Evolutionary conservation across 257 asterid species (phyloP).

Genomic region (Nemophila menziesii): DNA sequence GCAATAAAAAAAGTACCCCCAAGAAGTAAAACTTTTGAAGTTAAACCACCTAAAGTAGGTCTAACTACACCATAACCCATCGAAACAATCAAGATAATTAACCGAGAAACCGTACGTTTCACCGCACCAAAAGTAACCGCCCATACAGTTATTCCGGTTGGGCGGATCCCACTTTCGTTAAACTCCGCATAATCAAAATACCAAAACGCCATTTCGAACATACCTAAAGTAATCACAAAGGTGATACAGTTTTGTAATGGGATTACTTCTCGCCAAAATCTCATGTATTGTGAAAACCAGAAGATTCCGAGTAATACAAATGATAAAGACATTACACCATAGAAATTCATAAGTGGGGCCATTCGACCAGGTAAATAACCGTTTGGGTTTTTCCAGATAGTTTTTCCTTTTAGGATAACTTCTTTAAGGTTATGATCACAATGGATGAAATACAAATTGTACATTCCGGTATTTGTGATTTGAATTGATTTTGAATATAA

Average conservation of each 20-base stretch:
- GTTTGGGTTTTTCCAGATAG: conserved; percentile 88
- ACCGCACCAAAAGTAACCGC: conserved; percentile 92
- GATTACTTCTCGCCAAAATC: conserved; percentile 86
- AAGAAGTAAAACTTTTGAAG: conserved; percentile 79
- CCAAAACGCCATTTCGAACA: conserved; percentile 95
- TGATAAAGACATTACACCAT: conserved; percentile 79
- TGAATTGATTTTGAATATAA: conserved; percentile 55
- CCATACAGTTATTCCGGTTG: conserved; percentile 81
- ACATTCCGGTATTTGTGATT: conserved; percentile 85
- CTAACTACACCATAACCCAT: conserved; percentile 99
- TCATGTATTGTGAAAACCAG: conserved; percentile 92
- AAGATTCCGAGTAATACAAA: conserved; percentile 70
- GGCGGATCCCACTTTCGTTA: conserved; percentile 78
- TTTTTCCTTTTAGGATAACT: conserved; percentile 58
- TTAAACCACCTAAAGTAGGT: conserved; percentile 91
- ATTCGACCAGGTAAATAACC: conserved; percentile 97
- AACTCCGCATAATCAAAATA: conserved; percentile 89
- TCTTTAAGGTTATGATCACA: conserved; percentile 76
- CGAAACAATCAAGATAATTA: conserved; percentile 70
- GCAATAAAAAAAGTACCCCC: conserved; percentile 88
- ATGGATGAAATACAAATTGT: conserved; percentile 80
- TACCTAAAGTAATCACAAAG: conserved; percentile 75
- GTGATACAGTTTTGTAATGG: conserved; percentile 85
- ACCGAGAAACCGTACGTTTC: conserved; percentile 73
- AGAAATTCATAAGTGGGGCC: conserved; percentile 93